Conservation (phyloP, 495 filamentous ascomycete genomes). For the Penicillium cosmopolitanum region DNA sequence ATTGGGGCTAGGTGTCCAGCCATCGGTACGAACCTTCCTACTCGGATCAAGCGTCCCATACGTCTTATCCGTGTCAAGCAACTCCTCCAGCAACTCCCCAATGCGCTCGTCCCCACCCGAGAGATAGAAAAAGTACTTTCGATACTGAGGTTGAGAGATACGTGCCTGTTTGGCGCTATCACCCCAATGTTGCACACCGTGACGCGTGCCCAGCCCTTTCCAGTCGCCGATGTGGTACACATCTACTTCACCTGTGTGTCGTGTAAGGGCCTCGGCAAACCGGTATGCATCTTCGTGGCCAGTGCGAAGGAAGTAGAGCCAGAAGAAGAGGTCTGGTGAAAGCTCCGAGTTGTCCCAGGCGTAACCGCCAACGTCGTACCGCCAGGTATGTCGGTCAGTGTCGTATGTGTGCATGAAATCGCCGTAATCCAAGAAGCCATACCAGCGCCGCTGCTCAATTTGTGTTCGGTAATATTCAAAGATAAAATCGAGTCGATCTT, state of each 20-base stretch:
- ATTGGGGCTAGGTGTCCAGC: conserved; percentile 44
- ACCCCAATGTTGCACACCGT: conserved; percentile 54
- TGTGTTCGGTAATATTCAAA: conserved; percentile 49
- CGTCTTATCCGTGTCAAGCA: conserved; percentile 37
- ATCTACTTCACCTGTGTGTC: conserved; percentile 55
- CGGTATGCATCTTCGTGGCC: conserved; percentile 48
- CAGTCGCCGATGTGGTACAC: conserved; percentile 51
- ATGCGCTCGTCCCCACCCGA: conserved; percentile 49
- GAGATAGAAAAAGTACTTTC: conserved; percentile 50
- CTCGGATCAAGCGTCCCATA: conserved; percentile 49
- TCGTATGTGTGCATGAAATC: conserved; percentile 58
- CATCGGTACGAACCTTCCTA: conserved; percentile 49
- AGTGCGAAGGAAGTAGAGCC: conserved; percentile 55
- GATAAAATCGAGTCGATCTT: conserved; percentile 46
- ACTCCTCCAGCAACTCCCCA: conserved; percentile 47
- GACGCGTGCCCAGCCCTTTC: conserved; percentile 53
- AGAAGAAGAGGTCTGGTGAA: conserved; percentile 55
- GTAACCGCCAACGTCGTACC: conserved; percentile 56
- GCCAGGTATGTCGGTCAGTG: conserved; percentile 50
- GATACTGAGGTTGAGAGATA: conserved; percentile 48
- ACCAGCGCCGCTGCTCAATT: conserved; percentile 50
- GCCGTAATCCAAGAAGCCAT: conserved; percentile 56
- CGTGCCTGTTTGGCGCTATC: conserved; percentile 56
- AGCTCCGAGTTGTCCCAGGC: conserved; percentile 60
- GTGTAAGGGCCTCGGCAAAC: conserved; percentile 51